Evolutionary conservation across 192 early-diverging fungal species (phyloP), one percentile per base, ranked within the genome.

Genomic region (Backusella mclennaniae): DNA sequence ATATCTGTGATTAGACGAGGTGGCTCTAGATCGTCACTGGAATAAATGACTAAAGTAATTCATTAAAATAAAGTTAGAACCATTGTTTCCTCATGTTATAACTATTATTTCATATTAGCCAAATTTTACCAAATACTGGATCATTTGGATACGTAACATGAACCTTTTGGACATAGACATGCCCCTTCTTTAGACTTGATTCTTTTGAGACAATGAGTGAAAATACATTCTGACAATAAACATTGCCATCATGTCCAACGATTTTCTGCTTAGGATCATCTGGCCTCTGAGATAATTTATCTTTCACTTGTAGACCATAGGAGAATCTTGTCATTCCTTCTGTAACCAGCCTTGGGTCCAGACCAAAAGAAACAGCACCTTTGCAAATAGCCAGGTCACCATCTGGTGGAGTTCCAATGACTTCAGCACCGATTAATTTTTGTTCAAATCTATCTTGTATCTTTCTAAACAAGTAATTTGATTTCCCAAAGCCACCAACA

Each of bases 401-500:
- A 78, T 77, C 69, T 49, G 76, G 80, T 15, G 80, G 80, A 14
- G 67, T 80, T 33, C 77, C 85, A 29, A 89, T 89, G 21, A 83
- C 77, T 9, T 76, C 76, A 1, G 86, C 86, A 21, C 83, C 76
- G 17, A 36, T 38, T 36, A 1, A 0, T n/a, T 66, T 63, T 26
- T 46, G 63, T 53, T 71, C 73, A 66, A 86, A 89, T 31, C 76
- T 79, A 23, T 82, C 74, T 35, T 79, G 72, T 46, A 87, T 80
- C 46, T 81, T 85, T 41, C 75, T 78, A 63, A 82, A 84, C 26
- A 89, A 78, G 59, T 89, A 89, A 69, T 77, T 82, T 39, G 86
- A 87, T 36, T 86, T 82, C 21, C 86, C 84, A 44, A 89, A 89
- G 19, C 87, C 87, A 69, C 87, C 87, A 7, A 86, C 87, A 72